Percentiles rank a stretch among this genome's conserved stretches.
Conservation (phyloP, 345 rosid species). For the Brassica juncea region DNA sequence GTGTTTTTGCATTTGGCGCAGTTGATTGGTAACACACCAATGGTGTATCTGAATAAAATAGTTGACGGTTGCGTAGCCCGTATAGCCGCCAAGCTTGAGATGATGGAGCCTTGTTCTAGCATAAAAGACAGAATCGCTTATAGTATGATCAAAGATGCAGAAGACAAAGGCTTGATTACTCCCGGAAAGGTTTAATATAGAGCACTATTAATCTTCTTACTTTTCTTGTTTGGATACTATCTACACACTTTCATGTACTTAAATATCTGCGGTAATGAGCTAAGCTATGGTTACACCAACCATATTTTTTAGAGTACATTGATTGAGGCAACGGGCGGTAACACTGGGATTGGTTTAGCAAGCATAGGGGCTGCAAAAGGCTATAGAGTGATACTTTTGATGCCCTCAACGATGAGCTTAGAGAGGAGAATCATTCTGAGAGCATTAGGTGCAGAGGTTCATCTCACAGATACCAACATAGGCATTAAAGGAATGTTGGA, state of each 20-base stretch:
- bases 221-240: neutral
- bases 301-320: conserved; percentile 43
- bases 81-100: conserved; percentile 72
- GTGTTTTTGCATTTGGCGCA: conserved; percentile 16
- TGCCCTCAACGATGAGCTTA: conserved; percentile 60
- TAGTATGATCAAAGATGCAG: conserved; percentile 76
- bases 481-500: conserved; percentile 47
- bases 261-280: neutral
- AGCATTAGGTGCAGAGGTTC: conserved; percentile 76
- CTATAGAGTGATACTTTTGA: conserved; percentile 56
- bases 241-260: neutral
- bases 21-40: conserved; percentile 68
- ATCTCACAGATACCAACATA: conserved; percentile 46
- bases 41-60: conserved; percentile 61
- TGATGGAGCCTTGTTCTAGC: conserved; percentile 56
- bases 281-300: neutral
- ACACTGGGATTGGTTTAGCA: conserved; percentile 78
- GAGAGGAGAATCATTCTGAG: conserved; percentile 68
- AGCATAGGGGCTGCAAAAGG: conserved; percentile 67
- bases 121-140: conserved; percentile 66
- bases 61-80: conserved; percentile 61
- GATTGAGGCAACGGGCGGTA: conserved; percentile 68
- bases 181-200: conserved; percentile 56
- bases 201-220: neutral
- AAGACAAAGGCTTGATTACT: conserved; percentile 62